Evolutionary conservation across 1,284 basidiomycete genomes (phyloP), one percentile per base, ranked within the genome.

Genomic region (Cyathus olla): DNA sequence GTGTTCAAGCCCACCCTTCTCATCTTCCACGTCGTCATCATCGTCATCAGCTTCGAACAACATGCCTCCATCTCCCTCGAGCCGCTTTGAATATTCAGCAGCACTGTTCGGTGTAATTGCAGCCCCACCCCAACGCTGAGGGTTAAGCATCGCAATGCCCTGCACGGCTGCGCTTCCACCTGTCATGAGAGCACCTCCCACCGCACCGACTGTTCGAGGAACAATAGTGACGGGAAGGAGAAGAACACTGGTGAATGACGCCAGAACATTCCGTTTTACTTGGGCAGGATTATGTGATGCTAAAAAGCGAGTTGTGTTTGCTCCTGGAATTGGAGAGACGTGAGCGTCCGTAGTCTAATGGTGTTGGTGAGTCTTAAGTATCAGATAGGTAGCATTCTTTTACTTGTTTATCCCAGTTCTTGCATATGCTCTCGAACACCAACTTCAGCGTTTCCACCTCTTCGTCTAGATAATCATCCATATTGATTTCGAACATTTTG

Each of bases 381-480:
- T 15, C 17, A 13, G 37, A 55, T 53, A 50, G 52, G 29, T 39
- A 5, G 44, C 24, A 3, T 15, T 35, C 5, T 66, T 76, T 19
- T 55, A 93, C 90, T 75, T 92, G 85, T 19, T 78, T 81, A 59
- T 96, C 90, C 96, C 96, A 98, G 2, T 82, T 83, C 60, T 89
- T 87, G 72, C 93, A 96, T 24, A 94, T 92, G 1, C 78, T 80
- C 52, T 95, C 91, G 61, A 99, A 89, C 0, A 85, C 83, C 6
- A 83, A 83, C 69, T 95, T 95, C 53, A 95, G 86, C 71, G 88
- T 90, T 60, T 97, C 95, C 6, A 93, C 86, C 76, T 99, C 98
- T 71, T 98, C 95, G 61, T 95, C 92, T 3, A 99, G 89, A 71
- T 99, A 99, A 70, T 98, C 97, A 72, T 97, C 96, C 92, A 99